Conservation (phyloP, 75 land plant species). For the Sequoiadendron giganteum region DNA sequence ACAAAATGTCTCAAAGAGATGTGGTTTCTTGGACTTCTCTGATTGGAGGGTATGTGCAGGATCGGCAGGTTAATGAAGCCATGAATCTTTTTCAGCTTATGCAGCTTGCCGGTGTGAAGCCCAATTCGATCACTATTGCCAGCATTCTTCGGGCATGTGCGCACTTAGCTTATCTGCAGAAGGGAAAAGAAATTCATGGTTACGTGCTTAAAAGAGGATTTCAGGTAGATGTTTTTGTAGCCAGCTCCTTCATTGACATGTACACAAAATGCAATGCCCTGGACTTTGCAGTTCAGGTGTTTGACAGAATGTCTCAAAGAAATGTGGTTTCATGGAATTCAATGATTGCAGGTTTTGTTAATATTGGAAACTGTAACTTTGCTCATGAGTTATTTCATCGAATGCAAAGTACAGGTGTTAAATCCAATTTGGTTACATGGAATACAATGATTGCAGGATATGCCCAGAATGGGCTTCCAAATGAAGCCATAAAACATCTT, state of each 20-base stretch:
- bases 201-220: background rate
- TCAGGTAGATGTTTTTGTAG: constrained; percentile 4
- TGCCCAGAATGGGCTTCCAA: constrained; percentile 24
- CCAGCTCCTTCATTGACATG: constrained; percentile 18
- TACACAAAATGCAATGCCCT: constrained; percentile 12
- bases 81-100: constrained; percentile 1
- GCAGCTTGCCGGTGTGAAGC: constrained; percentile 11
- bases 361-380: constrained; percentile 4
- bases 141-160: background rate
- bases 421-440: constrained; percentile 25
- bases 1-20: constrained; percentile 11
- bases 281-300: constrained; percentile 6
- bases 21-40: constrained; percentile 21
- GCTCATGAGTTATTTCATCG: background rate
- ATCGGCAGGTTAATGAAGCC: constrained; percentile 3
- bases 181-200: constrained; percentile 10
- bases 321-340: constrained; percentile 27
- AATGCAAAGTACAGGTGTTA: constrained; percentile 4
- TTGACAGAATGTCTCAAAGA: constrained; percentile 15
- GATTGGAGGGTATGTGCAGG: constrained; percentile 6
- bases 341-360: constrained; percentile 23
- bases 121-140: background rate
- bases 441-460: constrained; percentile 29
- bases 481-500: constrained; percentile 20
- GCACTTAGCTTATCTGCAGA: background rate